Conservation (phyloP, 768 basidiomycete species). For the Dioszegia crocea region DNA sequence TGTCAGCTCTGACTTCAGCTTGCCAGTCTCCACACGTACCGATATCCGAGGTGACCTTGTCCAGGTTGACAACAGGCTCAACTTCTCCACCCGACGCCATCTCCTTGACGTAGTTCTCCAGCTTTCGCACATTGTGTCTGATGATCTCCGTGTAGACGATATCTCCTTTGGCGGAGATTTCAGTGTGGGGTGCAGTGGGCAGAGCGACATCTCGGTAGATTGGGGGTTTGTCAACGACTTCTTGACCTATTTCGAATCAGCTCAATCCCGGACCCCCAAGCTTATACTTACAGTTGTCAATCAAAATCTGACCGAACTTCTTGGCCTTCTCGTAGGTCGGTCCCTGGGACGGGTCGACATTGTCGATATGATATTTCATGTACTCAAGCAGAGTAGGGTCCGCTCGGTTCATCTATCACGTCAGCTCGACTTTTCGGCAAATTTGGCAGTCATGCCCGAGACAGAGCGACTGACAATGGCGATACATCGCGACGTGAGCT, state of each 20-base stretch:
- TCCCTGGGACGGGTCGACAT: conserved; percentile 68
- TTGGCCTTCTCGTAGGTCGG: conserved; percentile 93
- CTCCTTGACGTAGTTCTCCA: conserved; percentile 87
- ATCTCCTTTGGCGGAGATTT: conserved; percentile 88
- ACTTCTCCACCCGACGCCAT: conserved; percentile 91
- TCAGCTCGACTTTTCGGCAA: neutral
- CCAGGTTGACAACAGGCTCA: conserved; percentile 80
- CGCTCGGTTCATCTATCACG: conserved; percentile 73
- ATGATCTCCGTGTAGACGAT: conserved; percentile 93
- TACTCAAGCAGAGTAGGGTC: conserved; percentile 78
- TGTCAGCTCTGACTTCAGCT: neutral
- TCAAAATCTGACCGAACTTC: conserved; percentile 90
- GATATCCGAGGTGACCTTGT: conserved; percentile 96
- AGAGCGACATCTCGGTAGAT: conserved; percentile 64
- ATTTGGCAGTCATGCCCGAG: neutral
- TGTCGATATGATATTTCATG: conserved; percentile 93
- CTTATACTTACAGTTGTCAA: conserved; percentile 62
- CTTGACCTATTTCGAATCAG: conserved; percentile 27
- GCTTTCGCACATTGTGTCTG: conserved; percentile 90
- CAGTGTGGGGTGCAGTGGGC: conserved; percentile 94
- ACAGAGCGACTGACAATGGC: conserved; percentile 56
- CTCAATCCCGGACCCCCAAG: neutral
- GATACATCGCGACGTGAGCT: conserved; percentile 83
- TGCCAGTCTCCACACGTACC: conserved; percentile 17
- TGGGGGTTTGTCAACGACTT: conserved; percentile 42